A percentile compares a stretch with the other conserved stretches of the same genome.
Conservation (phyloP, 2,329 filamentous ascomycete species). For the Aspergillus uvarum region DNA sequence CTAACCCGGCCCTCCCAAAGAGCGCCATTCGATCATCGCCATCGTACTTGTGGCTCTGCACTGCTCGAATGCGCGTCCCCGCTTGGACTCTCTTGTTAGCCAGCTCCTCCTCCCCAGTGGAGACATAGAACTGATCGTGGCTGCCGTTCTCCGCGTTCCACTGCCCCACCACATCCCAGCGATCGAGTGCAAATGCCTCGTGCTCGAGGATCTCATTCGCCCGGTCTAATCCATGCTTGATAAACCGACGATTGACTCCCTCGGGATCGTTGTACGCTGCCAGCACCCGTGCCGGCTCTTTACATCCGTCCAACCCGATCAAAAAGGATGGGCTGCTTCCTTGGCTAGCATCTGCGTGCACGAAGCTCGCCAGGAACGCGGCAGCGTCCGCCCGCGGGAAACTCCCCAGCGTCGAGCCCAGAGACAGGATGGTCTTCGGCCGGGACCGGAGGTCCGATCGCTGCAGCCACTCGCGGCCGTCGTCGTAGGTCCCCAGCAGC, state of each 20-base stretch:
- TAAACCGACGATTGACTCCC: slow-evolving; percentile 11
- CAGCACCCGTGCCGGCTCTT: slow-evolving; percentile 71
- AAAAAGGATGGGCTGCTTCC: slow-evolving; percentile 4
- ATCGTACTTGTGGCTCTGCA: slow-evolving; percentile 14
- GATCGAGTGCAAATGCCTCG: slow-evolving; percentile 62
- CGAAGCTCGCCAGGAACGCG: slow-evolving; percentile 11
- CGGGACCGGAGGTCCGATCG: slow-evolving; percentile 50
- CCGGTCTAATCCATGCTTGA: slow-evolving; percentile 10
- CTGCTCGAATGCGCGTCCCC: slow-evolving; percentile 1
- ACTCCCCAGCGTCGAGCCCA: slow-evolving; percentile 15
- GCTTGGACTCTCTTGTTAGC: background rate
- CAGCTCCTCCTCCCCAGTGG: background rate
- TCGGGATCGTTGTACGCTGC: slow-evolving; percentile 58
- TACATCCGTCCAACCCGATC: slow-evolving; percentile 14
- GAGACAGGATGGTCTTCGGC: slow-evolving; percentile 10
- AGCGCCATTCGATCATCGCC: slow-evolving; percentile 5
- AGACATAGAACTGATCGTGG: slow-evolving; percentile 14
- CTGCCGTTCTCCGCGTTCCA: slow-evolving; percentile 3
- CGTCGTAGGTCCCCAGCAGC: slow-evolving; percentile 81
- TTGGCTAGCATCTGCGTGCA: background rate
- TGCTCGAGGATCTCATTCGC: slow-evolving; percentile 72
- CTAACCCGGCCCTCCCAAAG: slow-evolving; percentile 2
- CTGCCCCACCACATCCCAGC: slow-evolving; percentile 64
- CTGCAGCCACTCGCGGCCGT: slow-evolving; percentile 77
- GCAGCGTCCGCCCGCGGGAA: slow-evolving; percentile 8